phyloP scores from a whole-genome alignment of 2,329 filamentous ascomycete genomes.

The Arthrobotrys musiformis region DNA sequence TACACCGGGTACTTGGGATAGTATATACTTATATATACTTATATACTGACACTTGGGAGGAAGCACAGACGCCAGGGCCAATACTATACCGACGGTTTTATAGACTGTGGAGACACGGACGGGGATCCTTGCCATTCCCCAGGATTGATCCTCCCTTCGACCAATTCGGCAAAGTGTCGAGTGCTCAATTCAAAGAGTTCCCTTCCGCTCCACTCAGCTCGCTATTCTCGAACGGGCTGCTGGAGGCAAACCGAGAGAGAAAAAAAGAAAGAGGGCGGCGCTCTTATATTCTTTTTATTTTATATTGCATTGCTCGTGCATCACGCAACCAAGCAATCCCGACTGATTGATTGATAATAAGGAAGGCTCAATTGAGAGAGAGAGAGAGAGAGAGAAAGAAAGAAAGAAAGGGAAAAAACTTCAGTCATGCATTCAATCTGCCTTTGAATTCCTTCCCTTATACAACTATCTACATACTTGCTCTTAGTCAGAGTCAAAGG shows the following conservation, averaged over 20 bases:
- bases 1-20: too few relatives aligned
- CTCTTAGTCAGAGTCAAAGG: neutral
- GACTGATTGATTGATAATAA: too few relatives aligned
- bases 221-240: conserved; percentile 39
- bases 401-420: neutral
- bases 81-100: neutral
- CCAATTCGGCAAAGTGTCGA: conserved; percentile 21
- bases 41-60: too few relatives aligned
- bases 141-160: neutral
- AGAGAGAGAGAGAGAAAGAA: neutral
- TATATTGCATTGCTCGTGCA: conserved; percentile 33
- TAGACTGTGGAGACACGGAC: conserved; percentile 17
- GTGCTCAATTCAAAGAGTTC: conserved; percentile 8
- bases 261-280: conserved; percentile 10
- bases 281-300: too few relatives aligned
- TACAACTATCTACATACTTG: neutral
- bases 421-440: neutral
- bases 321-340: conserved; percentile 11
- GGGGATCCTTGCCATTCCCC: conserved; percentile 4
- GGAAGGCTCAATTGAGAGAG: conserved; percentile 18
- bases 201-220: neutral
- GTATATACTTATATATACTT: too few relatives aligned
- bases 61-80: too few relatives aligned
- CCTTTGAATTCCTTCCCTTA: neutral
- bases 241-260: neutral